Evolutionary conservation across 331 rosid species (phyloP).

Genomic region (Erythrophleum ivorense): DNA sequence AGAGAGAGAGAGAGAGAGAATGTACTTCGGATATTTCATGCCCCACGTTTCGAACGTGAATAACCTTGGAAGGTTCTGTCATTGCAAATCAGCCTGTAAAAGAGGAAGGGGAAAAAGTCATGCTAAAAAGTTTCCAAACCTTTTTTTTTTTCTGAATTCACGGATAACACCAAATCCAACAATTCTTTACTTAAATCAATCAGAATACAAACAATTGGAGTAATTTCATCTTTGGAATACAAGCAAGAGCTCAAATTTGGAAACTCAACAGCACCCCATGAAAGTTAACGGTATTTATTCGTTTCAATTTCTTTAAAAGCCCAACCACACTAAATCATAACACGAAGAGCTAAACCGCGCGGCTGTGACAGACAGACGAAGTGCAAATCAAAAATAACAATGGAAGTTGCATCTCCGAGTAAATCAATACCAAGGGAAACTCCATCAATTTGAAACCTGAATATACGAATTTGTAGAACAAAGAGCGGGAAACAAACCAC

Average conservation of each 20-base stretch:
- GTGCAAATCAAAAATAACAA: background rate
- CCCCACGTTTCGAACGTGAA: constrained; percentile 95
- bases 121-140: background rate
- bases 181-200: background rate
- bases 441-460: background rate
- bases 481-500: background rate
- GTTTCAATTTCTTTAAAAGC: background rate
- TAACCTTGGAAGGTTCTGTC: constrained; percentile 95
- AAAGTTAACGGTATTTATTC: background rate
- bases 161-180: background rate
- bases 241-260: background rate
- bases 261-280: background rate
- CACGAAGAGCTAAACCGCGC: background rate
- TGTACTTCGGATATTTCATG: constrained; percentile 90
- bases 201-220: background rate
- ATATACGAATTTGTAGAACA: background rate
- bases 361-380: background rate
- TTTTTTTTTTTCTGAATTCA: background rate
- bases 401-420: background rate
- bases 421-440: background rate
- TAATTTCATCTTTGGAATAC: background rate
- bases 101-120: background rate
- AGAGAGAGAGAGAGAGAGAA: constrained; percentile 32
- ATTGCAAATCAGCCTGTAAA: constrained; percentile 55
- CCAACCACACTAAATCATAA: background rate